Base-by-base conservation (phyloP, 2,329 filamentous ascomycete species). In the Pseudogymnoascus sp. region DNA sequence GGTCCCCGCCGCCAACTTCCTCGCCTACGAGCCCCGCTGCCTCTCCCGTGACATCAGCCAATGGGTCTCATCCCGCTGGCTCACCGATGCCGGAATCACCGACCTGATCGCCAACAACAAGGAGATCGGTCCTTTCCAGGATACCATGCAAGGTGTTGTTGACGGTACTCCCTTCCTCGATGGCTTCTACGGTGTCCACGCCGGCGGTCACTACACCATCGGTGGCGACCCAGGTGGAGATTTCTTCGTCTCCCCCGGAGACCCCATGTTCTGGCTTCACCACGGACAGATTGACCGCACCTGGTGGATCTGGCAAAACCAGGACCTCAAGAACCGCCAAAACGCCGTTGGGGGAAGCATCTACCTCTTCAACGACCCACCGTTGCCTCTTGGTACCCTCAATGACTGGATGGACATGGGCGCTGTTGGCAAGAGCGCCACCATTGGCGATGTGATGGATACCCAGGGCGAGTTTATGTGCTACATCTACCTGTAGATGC, bases 221-320 rank as follows among this genome's bases (percentile, higher is more conserved):
- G 74, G 73, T 14, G 77, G 77, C 39, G 76, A 78, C 63, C 76
- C 76, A 2, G 75, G 76, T 37, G 69, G 72, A 57, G 78, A 79
- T 63, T 71, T 76, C 64, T 74, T 74, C 63, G 73, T 75, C 58
- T 76, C 76, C 8, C 74, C 77, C 0, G 71, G 74, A 7, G 78
- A 79, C 61, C 78, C 78, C 3, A 75, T 68, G 2, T 79, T 79
- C 68, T 79, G 72, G 62, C 66, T 77, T 6, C 77, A 80, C 63
- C 78, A 79, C 62, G 75, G 70, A 1, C 72, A 77, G 65, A 74
- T 80, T 60, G 78, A 80, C 63, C 71, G 78, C 14, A 70, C 77
- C 50, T 78, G 77, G 68, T 79, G 75, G 67, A 75, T 79, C 64
- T 80, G 77, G 77, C 77, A 79, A 68, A 77, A 76, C 61, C 73